phyloP scores from a whole-genome alignment of 352 stramenopile genomes.

The Phytopythium kandeliae region DNA sequence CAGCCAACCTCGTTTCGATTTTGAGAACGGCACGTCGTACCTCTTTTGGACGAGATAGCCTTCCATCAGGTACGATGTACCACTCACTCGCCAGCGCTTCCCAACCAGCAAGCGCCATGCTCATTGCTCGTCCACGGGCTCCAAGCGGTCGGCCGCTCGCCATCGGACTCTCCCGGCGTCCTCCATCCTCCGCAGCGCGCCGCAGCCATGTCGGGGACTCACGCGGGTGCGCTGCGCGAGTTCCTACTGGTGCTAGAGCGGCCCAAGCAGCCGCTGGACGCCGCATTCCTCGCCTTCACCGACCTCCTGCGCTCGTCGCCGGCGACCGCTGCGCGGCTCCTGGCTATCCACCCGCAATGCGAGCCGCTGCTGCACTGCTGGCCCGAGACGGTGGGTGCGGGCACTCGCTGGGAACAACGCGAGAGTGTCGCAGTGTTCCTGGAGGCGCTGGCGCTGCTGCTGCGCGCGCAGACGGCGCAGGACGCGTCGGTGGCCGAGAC shows the following conservation, averaged over 20 bases:
- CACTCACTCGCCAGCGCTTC: not conserved
- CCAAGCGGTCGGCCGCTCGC: not conserved
- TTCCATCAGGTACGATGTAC: not conserved
- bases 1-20: no score
- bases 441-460: conserved; percentile 40
- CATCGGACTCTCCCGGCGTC: not conserved
- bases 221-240: conserved; percentile 39
- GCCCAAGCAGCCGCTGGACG: conserved; percentile 52
- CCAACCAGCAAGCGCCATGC: conserved; percentile 3
- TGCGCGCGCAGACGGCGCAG: conserved; percentile 24
- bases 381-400: conserved; percentile 43
- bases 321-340: conserved; percentile 24
- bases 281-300: conserved; percentile 34
- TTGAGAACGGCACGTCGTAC: not conserved
- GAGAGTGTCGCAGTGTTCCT: conserved; percentile 69
- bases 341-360: conserved; percentile 45
- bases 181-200: not conserved
- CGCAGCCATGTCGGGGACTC: conserved; percentile 1
- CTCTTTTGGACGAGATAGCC: no score
- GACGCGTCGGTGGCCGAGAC: conserved; percentile 38
- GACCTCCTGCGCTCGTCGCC: conserved; percentile 13
- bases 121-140: not conserved
- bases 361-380: conserved; percentile 61
- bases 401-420: conserved; percentile 53
- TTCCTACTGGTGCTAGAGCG: conserved; percentile 63